Conservation (phyloP, 2,329 filamentous ascomycete genomes). For the Talaromyces albobiverticillius region DNA sequence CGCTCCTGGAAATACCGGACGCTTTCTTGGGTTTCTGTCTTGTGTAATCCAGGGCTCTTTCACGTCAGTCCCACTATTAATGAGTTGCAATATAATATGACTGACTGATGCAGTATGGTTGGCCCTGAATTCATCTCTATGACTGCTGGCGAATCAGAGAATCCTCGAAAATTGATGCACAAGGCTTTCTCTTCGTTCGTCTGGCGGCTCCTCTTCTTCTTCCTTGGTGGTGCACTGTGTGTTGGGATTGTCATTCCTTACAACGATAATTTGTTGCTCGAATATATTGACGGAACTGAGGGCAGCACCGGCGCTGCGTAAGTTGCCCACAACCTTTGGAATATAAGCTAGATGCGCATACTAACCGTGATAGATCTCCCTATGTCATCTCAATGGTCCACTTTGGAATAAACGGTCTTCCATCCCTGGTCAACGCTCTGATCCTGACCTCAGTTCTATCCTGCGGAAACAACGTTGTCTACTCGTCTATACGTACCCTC, state of each 20-base stretch:
- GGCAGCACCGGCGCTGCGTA: slow-evolving; percentile 50
- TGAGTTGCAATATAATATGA: background rate
- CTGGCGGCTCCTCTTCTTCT: slow-evolving; percentile 75
- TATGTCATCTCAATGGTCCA: slow-evolving; percentile 69
- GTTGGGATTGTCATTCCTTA: slow-evolving; percentile 73
- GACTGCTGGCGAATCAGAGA: slow-evolving; percentile 71
- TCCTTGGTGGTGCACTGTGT: slow-evolving; percentile 67
- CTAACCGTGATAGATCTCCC: slow-evolving; percentile 46
- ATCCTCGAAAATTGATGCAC: slow-evolving; percentile 69
- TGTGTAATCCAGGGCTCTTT: slow-evolving; percentile 70
- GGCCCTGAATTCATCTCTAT: slow-evolving; percentile 72
- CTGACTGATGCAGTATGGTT: slow-evolving; percentile 48
- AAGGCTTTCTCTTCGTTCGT: slow-evolving; percentile 73
- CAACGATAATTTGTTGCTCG: slow-evolving; percentile 53
- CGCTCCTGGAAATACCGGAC: slow-evolving; percentile 40
- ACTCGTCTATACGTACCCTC: slow-evolving; percentile 68
- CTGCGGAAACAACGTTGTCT: slow-evolving; percentile 72
- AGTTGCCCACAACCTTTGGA: background rate
- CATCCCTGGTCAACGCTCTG: slow-evolving; percentile 66
- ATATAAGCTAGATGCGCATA: background rate
- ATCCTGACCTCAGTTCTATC: slow-evolving; percentile 72
- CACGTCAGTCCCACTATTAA: slow-evolving; percentile 40
- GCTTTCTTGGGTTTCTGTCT: slow-evolving; percentile 61
- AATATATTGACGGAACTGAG: slow-evolving; percentile 51
- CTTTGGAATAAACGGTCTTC: slow-evolving; percentile 59